A percentile compares a stretch with the other conserved stretches of the same genome.
These are phyloP conservation scores for Ceratocystiopsis minuta DNA, from an alignment of 2,329 filamentous ascomycete species.

Conservation along the genomic window DNA sequence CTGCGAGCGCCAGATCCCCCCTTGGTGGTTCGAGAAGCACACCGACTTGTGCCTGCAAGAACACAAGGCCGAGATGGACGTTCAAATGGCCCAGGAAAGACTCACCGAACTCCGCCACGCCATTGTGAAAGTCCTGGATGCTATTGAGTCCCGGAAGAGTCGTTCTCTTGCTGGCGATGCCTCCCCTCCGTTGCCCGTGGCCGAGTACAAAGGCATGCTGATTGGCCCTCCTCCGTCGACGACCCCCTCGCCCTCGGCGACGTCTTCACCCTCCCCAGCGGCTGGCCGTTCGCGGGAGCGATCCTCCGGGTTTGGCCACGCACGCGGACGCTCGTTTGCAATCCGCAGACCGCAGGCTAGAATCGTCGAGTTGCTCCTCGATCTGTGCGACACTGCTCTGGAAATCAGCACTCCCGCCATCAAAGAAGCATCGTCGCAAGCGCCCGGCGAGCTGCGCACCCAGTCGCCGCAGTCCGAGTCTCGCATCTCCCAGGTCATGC, in stretches of 20 bases:
- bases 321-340: conserved; percentile 73
- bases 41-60: conserved; percentile 92
- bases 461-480: conserved; percentile 94
- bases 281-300: conserved; percentile 56
- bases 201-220: conserved; percentile 74
- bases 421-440: conserved; percentile 57
- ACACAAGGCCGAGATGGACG: conserved; percentile 92
- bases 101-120: conserved; percentile 82
- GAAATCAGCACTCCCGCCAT: conserved; percentile 90
- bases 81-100: conserved; percentile 86
- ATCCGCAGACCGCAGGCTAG: conserved; percentile 75
- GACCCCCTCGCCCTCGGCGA: conserved; percentile 21
- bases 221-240: conserved; percentile 62
- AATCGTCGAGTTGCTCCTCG: conserved; percentile 85
- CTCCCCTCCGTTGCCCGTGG: conserved; percentile 29
- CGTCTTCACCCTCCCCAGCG: conserved; percentile 50
- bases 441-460: conserved; percentile 64
- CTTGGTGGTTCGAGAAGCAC: conserved; percentile 99
- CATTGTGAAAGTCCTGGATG: conserved; percentile 89
- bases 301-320: conserved; percentile 57
- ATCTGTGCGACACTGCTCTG: conserved; percentile 86
- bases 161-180: conserved; percentile 40
- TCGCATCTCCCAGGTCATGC: conserved; percentile 78
- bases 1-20: conserved; percentile 89
- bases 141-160: conserved; percentile 62